These are phyloP conservation scores for Cymbopogon citratus DNA, from an alignment of 176 grass and related monocot species.

Conservation along the genomic window DNA sequence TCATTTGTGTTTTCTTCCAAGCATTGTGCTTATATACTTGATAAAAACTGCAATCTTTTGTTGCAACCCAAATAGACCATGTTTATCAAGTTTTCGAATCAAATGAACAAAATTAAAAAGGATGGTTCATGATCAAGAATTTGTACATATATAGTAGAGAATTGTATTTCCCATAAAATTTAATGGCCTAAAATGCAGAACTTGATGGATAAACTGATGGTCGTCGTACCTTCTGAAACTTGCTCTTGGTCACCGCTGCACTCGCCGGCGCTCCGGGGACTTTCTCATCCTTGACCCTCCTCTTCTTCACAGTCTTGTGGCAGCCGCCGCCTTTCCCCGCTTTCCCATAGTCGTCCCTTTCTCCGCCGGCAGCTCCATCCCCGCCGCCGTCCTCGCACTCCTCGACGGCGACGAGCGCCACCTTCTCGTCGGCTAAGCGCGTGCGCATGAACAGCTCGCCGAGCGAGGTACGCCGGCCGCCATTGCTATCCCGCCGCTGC, in stretches of 20 bases:
- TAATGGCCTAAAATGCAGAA: not conserved
- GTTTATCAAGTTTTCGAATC: too few species aligned
- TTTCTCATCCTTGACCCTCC: slow-evolving; percentile 41
- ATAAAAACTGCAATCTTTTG: not conserved
- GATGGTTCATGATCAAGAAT: not conserved
- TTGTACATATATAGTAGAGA: not conserved
- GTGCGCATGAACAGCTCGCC: slow-evolving; percentile 94
- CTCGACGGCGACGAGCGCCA: slow-evolving; percentile 24
- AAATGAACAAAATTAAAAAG: not conserved
- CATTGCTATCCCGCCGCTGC: slow-evolving; percentile 8
- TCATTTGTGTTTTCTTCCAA: not conserved
- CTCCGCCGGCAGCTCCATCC: not conserved
- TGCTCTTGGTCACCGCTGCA: slow-evolving; percentile 37
- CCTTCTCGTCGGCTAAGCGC: slow-evolving; percentile 64
- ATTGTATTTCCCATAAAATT: not conserved
- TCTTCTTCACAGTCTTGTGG: slow-evolving; percentile 42
- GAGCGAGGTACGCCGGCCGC: slow-evolving; percentile 70
- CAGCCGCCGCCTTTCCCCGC: not conserved
- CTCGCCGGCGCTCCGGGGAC: not conserved
- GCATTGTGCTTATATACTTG: not conserved
- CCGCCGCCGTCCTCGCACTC: slow-evolving; percentile 29
- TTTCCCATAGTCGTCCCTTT: slow-evolving; percentile 28
- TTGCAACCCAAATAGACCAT: not conserved
- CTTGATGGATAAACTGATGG: not conserved
- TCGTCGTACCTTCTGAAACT: slow-evolving; percentile 68